phyloP scores from a whole-genome alignment of 2,329 filamentous ascomycete genomes.

The Delphinella strobiligena region DNA sequence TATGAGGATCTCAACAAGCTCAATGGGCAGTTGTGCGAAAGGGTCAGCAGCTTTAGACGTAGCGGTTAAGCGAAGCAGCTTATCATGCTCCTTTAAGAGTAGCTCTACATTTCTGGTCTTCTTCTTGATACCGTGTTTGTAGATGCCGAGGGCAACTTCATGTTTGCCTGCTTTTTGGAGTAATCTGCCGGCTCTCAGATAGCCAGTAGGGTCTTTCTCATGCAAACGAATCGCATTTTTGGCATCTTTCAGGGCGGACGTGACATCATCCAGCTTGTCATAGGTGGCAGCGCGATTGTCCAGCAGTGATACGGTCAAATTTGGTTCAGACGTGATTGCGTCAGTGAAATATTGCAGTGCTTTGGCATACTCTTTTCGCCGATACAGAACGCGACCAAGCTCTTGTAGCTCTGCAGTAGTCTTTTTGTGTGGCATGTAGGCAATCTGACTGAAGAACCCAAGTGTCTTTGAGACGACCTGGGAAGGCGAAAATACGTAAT shows the following conservation, averaged over 20 bases:
- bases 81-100: constrained; percentile 28
- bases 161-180: constrained; percentile 37
- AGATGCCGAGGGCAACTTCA: constrained; percentile 43
- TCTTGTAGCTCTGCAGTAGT: constrained; percentile 18
- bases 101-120: constrained; percentile 9
- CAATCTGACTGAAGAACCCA: too few species aligned
- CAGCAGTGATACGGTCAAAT: constrained; percentile 27
- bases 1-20: constrained; percentile 42
- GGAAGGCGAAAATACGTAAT: too few species aligned
- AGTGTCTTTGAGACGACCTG: too few species aligned
- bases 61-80: constrained; percentile 29
- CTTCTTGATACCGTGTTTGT: constrained; percentile 44
- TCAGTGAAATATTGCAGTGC: constrained; percentile 28
- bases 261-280: constrained; percentile 39
- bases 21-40: constrained; percentile 40
- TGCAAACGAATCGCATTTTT: constrained; percentile 42
- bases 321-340: constrained; percentile 25
- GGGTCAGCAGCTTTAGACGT: constrained; percentile 38
- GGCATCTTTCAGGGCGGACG: constrained; percentile 43
- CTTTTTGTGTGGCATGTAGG: constrained; percentile 7
- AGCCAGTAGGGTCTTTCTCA: constrained; percentile 42
- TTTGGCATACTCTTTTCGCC: constrained; percentile 28
- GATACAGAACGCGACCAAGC: constrained; percentile 31
- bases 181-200: constrained; percentile 42
- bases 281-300: constrained; percentile 45